phyloP scores from a whole-genome alignment of 257 asterid genomes.

The Linaria vulgaris region DNA sequence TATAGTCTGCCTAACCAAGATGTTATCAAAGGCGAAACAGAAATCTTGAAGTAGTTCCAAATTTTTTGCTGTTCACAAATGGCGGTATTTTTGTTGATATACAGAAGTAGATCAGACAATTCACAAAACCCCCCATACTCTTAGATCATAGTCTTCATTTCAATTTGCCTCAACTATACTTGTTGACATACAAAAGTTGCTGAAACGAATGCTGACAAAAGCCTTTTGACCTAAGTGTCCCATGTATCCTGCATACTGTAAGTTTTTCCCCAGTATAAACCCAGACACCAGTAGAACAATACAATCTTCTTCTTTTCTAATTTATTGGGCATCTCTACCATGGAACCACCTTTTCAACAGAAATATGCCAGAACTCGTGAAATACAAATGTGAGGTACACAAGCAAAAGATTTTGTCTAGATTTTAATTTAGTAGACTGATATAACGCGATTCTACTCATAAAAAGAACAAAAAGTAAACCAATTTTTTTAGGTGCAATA shows the following conservation, averaged over 20 bases:
- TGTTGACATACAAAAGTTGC: not conserved
- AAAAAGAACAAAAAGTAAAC: conserved; percentile 10
- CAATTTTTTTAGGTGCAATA: not conserved
- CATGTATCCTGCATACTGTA: not conserved
- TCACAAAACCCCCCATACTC: not conserved
- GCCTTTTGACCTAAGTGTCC: not conserved
- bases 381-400: not conserved
- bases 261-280: not conserved
- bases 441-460: not conserved
- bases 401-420: not conserved
- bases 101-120: not conserved
- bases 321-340: conserved; percentile 6
- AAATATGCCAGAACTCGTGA: not conserved
- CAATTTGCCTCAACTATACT: not conserved
- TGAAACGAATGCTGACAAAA: not conserved
- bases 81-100: not conserved
- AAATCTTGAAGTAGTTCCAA: not conserved
- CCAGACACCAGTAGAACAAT: not conserved
- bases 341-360: not conserved
- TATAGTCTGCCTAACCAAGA: not conserved
- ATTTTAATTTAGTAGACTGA: conserved; percentile 8
- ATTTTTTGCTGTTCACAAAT: not conserved
- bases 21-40: not conserved
- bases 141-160: not conserved
- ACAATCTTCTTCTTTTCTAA: not conserved